These are phyloP conservation scores for Cercospora citrullina DNA, from an alignment of 2,329 filamentous ascomycete genomes.

Conservation along the genomic window DNA sequence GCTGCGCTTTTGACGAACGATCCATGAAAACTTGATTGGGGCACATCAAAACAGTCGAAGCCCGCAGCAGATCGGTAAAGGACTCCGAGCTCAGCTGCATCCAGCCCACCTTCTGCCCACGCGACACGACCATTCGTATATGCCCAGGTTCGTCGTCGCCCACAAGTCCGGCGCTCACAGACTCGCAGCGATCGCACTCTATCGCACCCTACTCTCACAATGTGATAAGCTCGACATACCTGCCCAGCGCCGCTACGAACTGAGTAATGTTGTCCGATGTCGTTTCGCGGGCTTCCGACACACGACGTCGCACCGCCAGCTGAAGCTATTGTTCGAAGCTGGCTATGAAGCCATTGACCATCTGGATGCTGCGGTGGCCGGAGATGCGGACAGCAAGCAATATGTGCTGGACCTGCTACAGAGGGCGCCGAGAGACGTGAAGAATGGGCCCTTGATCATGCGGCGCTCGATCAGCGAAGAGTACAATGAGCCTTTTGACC, in stretches of 20 bases:
- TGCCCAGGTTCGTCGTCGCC: conserved; percentile 37
- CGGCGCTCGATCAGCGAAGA: conserved; percentile 6
- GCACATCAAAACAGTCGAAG: neutral
- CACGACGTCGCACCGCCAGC: conserved; percentile 60
- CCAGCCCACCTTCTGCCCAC: neutral
- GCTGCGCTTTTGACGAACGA: neutral
- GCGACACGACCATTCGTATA: conserved; percentile 16
- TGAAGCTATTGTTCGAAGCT: conserved; percentile 62
- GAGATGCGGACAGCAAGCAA: conserved; percentile 33
- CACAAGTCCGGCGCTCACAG: conserved; percentile 53
- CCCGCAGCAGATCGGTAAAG: neutral
- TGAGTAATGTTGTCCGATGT: conserved; percentile 60
- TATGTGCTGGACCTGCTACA: conserved; percentile 34
- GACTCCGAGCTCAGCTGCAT: neutral
- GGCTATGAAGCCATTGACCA: conserved; percentile 62
- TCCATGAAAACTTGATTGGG: neutral
- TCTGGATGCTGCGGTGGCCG: conserved; percentile 45
- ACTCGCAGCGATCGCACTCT: conserved; percentile 67
- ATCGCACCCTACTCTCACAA: conserved; percentile 66
- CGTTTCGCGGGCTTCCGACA: conserved; percentile 62
- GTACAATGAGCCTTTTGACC: conserved; percentile 5
- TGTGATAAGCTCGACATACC: conserved; percentile 20
- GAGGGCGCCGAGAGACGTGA: conserved; percentile 28
- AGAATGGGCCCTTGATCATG: neutral
- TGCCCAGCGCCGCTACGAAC: conserved; percentile 25